Base-by-base conservation (phyloP, 495 filamentous ascomycete species). In the Penicillium odoratum region DNA sequence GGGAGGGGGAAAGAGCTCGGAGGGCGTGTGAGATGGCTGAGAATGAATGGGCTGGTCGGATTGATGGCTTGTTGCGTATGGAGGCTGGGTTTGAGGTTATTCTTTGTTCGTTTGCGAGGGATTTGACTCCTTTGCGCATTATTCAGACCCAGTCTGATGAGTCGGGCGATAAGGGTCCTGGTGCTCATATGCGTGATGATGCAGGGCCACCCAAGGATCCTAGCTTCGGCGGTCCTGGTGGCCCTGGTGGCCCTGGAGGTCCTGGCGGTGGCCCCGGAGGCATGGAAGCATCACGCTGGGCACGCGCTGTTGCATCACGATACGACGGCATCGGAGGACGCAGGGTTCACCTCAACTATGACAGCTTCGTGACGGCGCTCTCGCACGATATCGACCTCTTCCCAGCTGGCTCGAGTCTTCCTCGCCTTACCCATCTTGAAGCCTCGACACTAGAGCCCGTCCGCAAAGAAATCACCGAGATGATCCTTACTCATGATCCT, bases 1-100 rank as follows among this genome's bases (percentile, higher is more conserved):
- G 53, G 15, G 86, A 88, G 48, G 54, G 30, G 1, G 64, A 68
- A 10, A 67, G 85, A 1, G 86, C 85, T 0, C 31, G 58, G 1
- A 60, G 70, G 0, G 65, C 86, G 2, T 88, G 87, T 62, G 64
- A 65, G 8, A 63, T 87, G 34, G 76, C 75, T 0, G 51, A 64
- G 11, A 66, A 70, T 5, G 53, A 75, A 10, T 87, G 79, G 80
- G 69, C 76, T 0, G 74, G 62, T 34, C 71, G 73, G 0, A 74
- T 88, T 42, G 80, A 88, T 49, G 87, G 87, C 0, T 60, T 88
- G 18, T 60, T 90, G 2, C 78, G 86, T 15, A 88, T 87, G 83
- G 87, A 90, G 58, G 81, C 80, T 29, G 87, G 87, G 0, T 89
- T 88, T 52, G 87, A 89, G 68, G 72, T 90, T 42, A 86, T 90